Evolutionary conservation across 2,329 filamentous ascomycete genomes (phyloP).

Genomic region (Colletotrichum sp.): DNA sequence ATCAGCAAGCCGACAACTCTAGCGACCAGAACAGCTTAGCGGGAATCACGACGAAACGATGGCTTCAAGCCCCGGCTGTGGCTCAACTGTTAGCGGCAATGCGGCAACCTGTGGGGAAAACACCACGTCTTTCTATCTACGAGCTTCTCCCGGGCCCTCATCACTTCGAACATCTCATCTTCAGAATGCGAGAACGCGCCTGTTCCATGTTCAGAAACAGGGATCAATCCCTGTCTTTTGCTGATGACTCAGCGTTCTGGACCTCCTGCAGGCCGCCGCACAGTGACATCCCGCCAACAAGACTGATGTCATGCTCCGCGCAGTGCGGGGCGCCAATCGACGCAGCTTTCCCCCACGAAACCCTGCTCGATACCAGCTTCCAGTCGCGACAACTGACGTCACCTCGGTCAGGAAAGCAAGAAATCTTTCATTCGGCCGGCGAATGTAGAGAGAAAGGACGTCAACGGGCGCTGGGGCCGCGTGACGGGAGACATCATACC

Average conservation of each 20-base stretch:
- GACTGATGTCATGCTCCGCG: conserved; percentile 17
- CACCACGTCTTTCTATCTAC: not conserved
- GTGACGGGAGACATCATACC: conserved; percentile 19
- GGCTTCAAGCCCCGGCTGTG: not conserved
- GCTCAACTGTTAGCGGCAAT: not conserved
- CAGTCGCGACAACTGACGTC: conserved; percentile 11
- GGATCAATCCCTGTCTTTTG: not conserved
- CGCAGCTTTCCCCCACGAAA: not conserved
- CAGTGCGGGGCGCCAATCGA: conserved; percentile 8
- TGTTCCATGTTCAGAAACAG: not conserved
- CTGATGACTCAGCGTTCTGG: conserved; percentile 14
- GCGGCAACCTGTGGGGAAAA: not conserved
- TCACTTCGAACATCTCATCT: not conserved
- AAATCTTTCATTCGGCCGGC: conserved; percentile 3
- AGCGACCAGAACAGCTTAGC: not conserved
- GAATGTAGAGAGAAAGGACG: not conserved
- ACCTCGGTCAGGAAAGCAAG: conserved; percentile 8
- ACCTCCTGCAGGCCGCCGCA: not conserved
- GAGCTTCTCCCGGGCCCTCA: not conserved
- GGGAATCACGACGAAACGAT: not conserved
- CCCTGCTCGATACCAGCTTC: not conserved
- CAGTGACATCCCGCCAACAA: conserved; percentile 3
- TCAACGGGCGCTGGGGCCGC: conserved; percentile 16
- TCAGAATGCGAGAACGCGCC: not conserved
- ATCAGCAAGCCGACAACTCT: not conserved